phyloP scores from a whole-genome alignment of 306 rosid species.

The Mimosa pudica region DNA sequence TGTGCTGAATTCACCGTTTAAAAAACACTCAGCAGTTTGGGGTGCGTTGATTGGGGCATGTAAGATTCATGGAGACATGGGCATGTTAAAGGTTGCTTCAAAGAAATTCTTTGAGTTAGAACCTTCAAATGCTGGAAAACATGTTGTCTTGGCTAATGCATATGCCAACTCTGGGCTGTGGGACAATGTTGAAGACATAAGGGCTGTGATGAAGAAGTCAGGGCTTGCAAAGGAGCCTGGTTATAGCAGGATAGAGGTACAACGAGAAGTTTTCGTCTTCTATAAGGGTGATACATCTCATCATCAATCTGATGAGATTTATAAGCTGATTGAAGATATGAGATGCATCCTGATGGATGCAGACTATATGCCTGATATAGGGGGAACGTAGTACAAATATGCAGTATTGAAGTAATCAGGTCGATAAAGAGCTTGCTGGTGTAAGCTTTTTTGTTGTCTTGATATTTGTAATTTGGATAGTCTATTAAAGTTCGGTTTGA shows the following conservation, averaged over 20 bases:
- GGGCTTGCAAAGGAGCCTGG: slow-evolving; percentile 78
- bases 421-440: not conserved
- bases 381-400: slow-evolving; percentile 27
- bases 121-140: slow-evolving; percentile 56
- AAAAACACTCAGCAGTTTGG: slow-evolving; percentile 70
- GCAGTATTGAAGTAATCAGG: slow-evolving; percentile 2
- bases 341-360: slow-evolving; percentile 53
- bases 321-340: slow-evolving; percentile 50
- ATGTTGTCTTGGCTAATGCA: slow-evolving; percentile 70
- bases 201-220: slow-evolving; percentile 57
- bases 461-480: slow-evolving; percentile 11
- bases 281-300: slow-evolving; percentile 59
- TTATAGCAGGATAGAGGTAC: slow-evolving; percentile 77
- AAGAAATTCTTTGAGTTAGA: slow-evolving; percentile 62
- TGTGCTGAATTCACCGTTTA: slow-evolving; percentile 60
- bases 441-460: not conserved
- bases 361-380: slow-evolving; percentile 51
- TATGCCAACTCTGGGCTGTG: slow-evolving; percentile 73
- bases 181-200: slow-evolving; percentile 64
- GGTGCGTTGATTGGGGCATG: slow-evolving; percentile 79
- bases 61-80: slow-evolving; percentile 66
- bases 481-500: not conserved
- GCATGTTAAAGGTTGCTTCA: slow-evolving; percentile 65
- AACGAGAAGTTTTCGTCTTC: slow-evolving; percentile 53
- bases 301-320: slow-evolving; percentile 52